Conservation (phyloP, 1,284 basidiomycete genomes). For the Pterulicium gracile region DNA sequence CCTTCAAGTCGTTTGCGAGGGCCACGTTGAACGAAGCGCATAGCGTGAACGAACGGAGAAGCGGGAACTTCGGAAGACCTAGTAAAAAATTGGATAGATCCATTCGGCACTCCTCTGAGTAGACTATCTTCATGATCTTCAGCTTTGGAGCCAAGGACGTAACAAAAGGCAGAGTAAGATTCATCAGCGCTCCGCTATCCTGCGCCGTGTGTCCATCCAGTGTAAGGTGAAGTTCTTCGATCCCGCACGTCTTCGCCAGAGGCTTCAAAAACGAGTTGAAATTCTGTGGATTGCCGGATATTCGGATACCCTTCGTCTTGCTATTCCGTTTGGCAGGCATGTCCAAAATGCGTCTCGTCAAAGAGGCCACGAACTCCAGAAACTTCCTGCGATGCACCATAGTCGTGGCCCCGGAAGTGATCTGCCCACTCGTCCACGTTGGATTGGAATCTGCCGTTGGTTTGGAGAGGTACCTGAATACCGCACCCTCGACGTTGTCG, state of each 20-base stretch:
- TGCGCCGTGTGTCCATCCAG: neutral
- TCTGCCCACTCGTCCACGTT: too few species aligned
- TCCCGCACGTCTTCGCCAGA: neutral
- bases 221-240: neutral
- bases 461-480: too few species aligned
- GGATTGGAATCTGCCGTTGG: too few species aligned
- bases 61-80: neutral
- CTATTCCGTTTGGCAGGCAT: neutral
- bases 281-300: neutral
- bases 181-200: neutral
- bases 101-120: neutral
- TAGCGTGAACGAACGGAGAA: neutral
- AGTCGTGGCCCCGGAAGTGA: too few species aligned
- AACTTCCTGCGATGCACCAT: too few species aligned
- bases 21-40: neutral
- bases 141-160: neutral
- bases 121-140: neutral
- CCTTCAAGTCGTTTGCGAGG: neutral
- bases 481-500: too few species aligned
- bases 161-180: neutral
- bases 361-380: too few species aligned
- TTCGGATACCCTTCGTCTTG: neutral
- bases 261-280: neutral
- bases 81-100: neutral
- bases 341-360: too few species aligned